These are phyloP conservation scores for Naematelia aurantialba DNA, from an alignment of 768 basidiomycete species.

Conservation along the genomic window DNA sequence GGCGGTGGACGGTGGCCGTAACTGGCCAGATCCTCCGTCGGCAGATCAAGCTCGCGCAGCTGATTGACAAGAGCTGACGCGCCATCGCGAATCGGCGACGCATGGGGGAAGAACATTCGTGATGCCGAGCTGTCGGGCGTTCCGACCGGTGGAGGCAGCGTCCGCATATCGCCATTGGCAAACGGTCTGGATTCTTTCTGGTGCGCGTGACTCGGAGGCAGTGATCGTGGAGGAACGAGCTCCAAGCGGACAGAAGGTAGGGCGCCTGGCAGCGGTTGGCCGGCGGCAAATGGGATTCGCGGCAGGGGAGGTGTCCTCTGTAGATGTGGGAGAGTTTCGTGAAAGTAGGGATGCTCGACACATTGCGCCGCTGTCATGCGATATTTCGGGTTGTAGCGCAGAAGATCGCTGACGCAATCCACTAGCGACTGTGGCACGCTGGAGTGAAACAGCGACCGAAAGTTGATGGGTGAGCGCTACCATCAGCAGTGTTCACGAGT, in stretches of 20 bases:
- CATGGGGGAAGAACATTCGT: constrained; percentile 49
- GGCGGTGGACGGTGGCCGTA: constrained; percentile 43
- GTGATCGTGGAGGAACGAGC: constrained; percentile 24
- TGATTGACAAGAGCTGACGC: constrained; percentile 47
- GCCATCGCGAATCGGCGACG: constrained; percentile 53
- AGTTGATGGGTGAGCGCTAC: constrained; percentile 51
- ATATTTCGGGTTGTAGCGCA: constrained; percentile 83
- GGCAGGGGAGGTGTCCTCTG: constrained; percentile 47
- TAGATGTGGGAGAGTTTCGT: constrained; percentile 59
- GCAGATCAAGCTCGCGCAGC: constrained; percentile 49
- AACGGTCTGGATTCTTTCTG: constrained; percentile 42
- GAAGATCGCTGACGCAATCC: constrained; percentile 84
- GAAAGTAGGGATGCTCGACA: constrained; percentile 81
- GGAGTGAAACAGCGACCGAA: constrained; percentile 69
- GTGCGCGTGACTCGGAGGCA: constrained; percentile 42
- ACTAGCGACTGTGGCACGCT: constrained; percentile 74
- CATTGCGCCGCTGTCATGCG: constrained; percentile 84
- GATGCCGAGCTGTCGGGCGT: constrained; percentile 30
- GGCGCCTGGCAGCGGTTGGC: constrained; percentile 36
- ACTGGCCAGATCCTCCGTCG: constrained; percentile 47
- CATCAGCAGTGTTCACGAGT: not conserved
- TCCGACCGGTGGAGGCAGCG: constrained; percentile 36
- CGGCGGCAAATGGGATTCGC: constrained; percentile 43
- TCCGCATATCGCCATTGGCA: constrained; percentile 45
- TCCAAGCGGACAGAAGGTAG: not conserved